These are phyloP conservation scores for Wickerhamomyces sp. DNA, from an alignment of 1,139 yeast species.

Conservation along the genomic window DNA sequence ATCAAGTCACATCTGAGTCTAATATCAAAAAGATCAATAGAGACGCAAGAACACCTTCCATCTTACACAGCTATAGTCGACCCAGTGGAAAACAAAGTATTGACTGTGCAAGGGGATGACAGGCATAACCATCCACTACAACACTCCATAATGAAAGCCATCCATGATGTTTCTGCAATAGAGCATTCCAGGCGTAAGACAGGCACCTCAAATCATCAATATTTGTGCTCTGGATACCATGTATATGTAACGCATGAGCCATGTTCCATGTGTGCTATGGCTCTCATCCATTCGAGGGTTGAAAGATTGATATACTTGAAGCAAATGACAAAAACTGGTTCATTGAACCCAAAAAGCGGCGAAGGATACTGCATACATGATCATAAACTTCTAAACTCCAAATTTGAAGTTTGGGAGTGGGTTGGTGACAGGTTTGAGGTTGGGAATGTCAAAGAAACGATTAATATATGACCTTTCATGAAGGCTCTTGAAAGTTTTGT, in stretches of 20 bases:
- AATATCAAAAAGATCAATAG: conserved; percentile 27
- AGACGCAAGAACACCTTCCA: conserved; percentile 25
- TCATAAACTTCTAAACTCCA: conserved; percentile 70
- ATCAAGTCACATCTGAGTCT: conserved; percentile 37
- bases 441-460: conserved; percentile 19
- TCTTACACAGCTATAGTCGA: conserved; percentile 46
- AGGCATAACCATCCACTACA: conserved; percentile 45
- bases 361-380: conserved; percentile 72
- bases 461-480: conserved; percentile 12
- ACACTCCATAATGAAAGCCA: conserved; percentile 74
- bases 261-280: conserved; percentile 97
- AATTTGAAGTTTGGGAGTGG: conserved; percentile 75
- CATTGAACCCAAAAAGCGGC: conserved; percentile 52
- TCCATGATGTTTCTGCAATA: conserved; percentile 30
- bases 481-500: neutral
- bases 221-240: conserved; percentile 70
- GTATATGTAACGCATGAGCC: conserved; percentile 95
- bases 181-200: conserved; percentile 17
- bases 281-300: conserved; percentile 85
- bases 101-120: conserved; percentile 34
- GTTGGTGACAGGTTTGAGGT: conserved; percentile 27
- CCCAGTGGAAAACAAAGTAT: conserved; percentile 33
- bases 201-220: conserved; percentile 29
- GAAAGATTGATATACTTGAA: conserved; percentile 59
- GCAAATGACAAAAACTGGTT: conserved; percentile 45